Evolutionary conservation across 495 filamentous ascomycete species (phyloP), one percentile per base, ranked within the genome.

Genomic region (Hypoxylon lenormandii): DNA sequence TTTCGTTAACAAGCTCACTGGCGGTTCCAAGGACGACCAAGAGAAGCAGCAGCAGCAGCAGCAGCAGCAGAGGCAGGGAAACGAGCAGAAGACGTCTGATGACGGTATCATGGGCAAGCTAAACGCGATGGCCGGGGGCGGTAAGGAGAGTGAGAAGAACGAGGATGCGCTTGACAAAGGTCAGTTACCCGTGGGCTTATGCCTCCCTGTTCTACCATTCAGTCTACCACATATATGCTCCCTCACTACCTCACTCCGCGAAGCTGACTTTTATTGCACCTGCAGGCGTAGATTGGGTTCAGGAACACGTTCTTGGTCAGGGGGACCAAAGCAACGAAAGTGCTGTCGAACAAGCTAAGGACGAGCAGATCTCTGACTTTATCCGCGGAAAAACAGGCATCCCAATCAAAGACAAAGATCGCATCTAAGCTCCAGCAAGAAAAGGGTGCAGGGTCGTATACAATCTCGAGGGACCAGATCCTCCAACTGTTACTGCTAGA

Each of bases 281-380:
- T 43, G 33, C 68, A 91, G 90, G 83, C 12, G 77, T 92, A 75
- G 90, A 92, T 72, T 81, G 81, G 59, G 81, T 90, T 4, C 90
- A 92, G 72, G 85, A 92, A 72, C 81, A 88, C 21, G 69, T 89
- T 67, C 54, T 92, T n/a, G 87, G 87, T 30, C 78, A 84, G 61
- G 90, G 89, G 4, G 66, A 81, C 18, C 90, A 92, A 77, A 78
- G 82, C 79, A 91, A 92, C 78, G 90, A 92, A 79, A 85, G 79
- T 55, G 89, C 89, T 5, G 75, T 84, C 36, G 90, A 92, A 76
- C 90, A 92, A 73, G 89, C 87, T 69, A 91, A 92, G 80, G 90
- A 92, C 72, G 87, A 90, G 76, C 72, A 85, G 76, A 89, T 90
- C 51, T 84, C 85, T 3, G 82, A 89, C 47, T 81, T 84, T 75